Evolutionary conservation across 257 asterid genomes (phyloP), one percentile per base, ranked within the genome.

Genomic region (Echites panduratus): DNA sequence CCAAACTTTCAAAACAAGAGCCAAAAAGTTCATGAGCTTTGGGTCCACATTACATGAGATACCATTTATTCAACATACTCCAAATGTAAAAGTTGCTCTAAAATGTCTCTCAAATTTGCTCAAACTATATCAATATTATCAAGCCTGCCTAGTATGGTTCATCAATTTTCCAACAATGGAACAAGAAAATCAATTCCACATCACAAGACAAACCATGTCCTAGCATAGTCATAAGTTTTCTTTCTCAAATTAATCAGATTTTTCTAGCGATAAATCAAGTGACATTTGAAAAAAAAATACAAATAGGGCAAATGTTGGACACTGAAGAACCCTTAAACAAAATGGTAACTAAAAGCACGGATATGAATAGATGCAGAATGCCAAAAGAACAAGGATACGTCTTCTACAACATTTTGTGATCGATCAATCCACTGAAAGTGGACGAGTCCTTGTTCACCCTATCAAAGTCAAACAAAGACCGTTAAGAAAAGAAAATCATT

Each of bases 391-490:
- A 9, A 84, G 95, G 98, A 95, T 95, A 95, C 97, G 75, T 90
- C 96, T 89, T 95, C 96, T 68, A 92, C 85, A 57, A 77, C 52
- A 70, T 89, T 86, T 76, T 68, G 66, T 68, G 89, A 76, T 76
- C 97, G 88, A 77, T 92, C 99, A 56, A 92, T 80, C 99, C 99
- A 95, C 73, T 90, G 98, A 70, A 92, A 80, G 79, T 95, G 99
- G 47, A 87, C 76, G 10, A 95, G 87, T 80, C 98, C 97, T 84
- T 95, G 97, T 78, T 86, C 95, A 62, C 96, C 97, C 98, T 92
- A 82, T 16, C 66, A 76, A 75, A 59, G 83, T 38, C 54, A 81
- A 54, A 62, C 62, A 74, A 47, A 10, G 62, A 54, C 53, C 76
- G 53, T 19, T 41, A 38, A 57, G 61, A 1, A 11, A 71, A 59